Base-by-base conservation (phyloP, 768 basidiomycete genomes). In the Jaapia argillacea region DNA sequence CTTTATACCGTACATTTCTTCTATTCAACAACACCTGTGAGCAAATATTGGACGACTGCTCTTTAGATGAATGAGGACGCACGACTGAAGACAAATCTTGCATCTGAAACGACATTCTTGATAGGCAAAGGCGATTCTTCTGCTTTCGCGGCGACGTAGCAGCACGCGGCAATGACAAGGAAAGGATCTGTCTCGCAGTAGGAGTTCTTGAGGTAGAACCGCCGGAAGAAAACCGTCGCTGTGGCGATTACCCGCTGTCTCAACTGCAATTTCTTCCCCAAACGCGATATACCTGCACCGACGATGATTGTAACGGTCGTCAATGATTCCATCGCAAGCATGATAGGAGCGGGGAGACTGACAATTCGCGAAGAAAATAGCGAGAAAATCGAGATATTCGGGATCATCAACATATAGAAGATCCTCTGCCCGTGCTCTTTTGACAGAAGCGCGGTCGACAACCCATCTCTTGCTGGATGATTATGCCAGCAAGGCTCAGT, bases 181-280 rank as follows among this genome's bases (percentile, higher is more conserved):
- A 88, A 92, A 0, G 91, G 91, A 51, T 98, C 96, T 0, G 94
- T 97, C 58, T 96, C 92, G 66, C 87, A 91, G 57, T 92, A 94
- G 5, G 80, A 73, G 58, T 94, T 97, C 67, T 94, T 94, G 54
- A 94, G 67, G 61, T 98, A 99, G 64, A 97, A 98, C n/a, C 96
- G 71, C 27, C 87, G 79, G 62, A 98, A 96, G 65, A 90, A 98
- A 31, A 97, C 84, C 39, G 84, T 90, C 20, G 94, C 91, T 1
- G 92, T 97, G 3, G 94, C 90, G 44, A 92, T 86, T 3, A 87
- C 89, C 35, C 92, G 77, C 61, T 98, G 96, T 23, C 91, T 78
- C 7, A 97, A 69, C 33, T 68, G 66, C 31, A 93, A 70, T 48
- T 83, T 83, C 65, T 85, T 89, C 20, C 89, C 88, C 1, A 98